Percentiles rank a stretch among this genome's conserved stretches.
phyloP scores from a whole-genome alignment of 768 basidiomycete species.

The Steccherinum ochraceum region DNA sequence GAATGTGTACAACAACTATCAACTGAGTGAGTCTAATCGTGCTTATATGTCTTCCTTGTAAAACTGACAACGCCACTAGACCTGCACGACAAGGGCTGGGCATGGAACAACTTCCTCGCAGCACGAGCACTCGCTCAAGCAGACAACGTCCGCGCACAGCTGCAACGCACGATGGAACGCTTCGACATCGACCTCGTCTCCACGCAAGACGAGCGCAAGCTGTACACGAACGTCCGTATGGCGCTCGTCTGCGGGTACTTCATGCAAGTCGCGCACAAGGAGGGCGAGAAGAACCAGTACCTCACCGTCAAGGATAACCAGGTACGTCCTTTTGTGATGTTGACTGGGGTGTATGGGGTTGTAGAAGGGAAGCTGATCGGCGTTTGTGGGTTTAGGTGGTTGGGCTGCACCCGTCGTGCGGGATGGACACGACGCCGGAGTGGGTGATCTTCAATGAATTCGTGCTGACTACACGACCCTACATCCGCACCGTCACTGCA shows the following conservation, averaged over 20 bases:
- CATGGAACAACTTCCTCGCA: conserved; percentile 87
- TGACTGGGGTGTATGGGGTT: neutral
- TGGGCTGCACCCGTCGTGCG: conserved; percentile 79
- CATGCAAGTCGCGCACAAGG: conserved; percentile 96
- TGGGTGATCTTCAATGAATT: conserved; percentile 96
- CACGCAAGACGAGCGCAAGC: conserved; percentile 43
- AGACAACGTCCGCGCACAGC: conserved; percentile 87
- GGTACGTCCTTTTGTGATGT: too few relatives aligned
- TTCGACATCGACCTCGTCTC: conserved; percentile 75
- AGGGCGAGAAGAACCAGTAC: conserved; percentile 76
- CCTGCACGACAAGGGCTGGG: conserved; percentile 77
- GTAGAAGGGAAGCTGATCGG: neutral
- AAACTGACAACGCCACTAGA: conserved; percentile 34
- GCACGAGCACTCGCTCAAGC: conserved; percentile 80
- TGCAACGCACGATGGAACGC: conserved; percentile 88
- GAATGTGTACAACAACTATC: conserved; percentile 94
- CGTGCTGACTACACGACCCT: conserved; percentile 82
- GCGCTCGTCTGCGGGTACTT: conserved; percentile 92
- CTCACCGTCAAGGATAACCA: conserved; percentile 94
- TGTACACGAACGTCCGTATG: conserved; percentile 70
- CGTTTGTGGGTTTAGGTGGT: conserved; percentile 33
- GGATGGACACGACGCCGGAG: conserved; percentile 80
- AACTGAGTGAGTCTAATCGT: conserved; percentile 51
- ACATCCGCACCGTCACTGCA: conserved; percentile 89
- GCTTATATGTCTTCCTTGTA: neutral